Evolutionary conservation across 805 yeast species (phyloP), one percentile per base, ranked within the genome.

Genomic region (Yarrowia osloensis): DNA sequence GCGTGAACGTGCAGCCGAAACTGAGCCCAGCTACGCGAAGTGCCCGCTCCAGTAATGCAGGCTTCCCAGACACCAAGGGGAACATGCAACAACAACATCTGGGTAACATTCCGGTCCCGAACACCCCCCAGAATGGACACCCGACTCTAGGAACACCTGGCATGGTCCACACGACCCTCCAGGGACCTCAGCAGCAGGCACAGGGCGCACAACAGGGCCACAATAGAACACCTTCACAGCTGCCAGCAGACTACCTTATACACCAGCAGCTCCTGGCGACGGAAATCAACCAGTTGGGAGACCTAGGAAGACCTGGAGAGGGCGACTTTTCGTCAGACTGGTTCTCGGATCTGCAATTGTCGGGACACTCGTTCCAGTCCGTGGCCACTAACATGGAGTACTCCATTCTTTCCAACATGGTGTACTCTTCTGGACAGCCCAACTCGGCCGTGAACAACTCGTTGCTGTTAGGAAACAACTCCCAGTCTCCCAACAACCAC

Each of bases 381-480:
- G 63, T 74, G n/a, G 74, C 79, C 4, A 74, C 78, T 13, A 75
- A 76, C 63, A 70, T 73, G 68, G 81, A 78, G 66, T 78, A 77
- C 70, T 71, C 74, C 24, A 73, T 76, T 12, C 68, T 78, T 47
- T 71, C 78, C 40, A 73, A 73, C 39, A 76, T 78, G 65, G 70
- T 78, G 54, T 44, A 44, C 15, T 29, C 52, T 12, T 44, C 54
- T 11, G 44, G 44, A 1, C 66, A 61, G 19, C 33, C 54, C 1
- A 44, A 44, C n/a, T 61, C 66, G 6, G 47, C 63, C 0, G 63
- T 57, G 1, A 57, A 40, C 49, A 57, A 57, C 37, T 57, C 63
- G 3, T 33, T 57, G 12, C 21, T 57, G 63, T 39, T 57, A 0
- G 63, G 63, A n/a, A 57, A 57, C 49, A 57, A 57, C 49, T 57